phyloP scores from a whole-genome alignment of 208 protist species.

The Porcisia hertigi region DNA sequence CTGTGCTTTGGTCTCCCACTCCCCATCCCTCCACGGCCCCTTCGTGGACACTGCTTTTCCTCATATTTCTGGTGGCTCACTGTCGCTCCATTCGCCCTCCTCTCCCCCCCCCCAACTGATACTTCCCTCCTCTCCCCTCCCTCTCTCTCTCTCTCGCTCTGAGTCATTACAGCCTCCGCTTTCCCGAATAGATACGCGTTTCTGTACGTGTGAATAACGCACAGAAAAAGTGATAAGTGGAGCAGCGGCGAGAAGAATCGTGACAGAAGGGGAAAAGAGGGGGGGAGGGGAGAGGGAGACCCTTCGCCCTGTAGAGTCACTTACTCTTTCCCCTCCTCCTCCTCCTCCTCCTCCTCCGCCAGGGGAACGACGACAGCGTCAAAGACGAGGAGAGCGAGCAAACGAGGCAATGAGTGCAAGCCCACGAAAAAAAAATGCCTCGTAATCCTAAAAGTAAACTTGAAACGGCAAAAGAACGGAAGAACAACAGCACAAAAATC shows the following conservation, averaged over 20 bases:
- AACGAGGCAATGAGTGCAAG: too few species aligned
- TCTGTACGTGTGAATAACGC: not conserved
- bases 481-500: too few species aligned
- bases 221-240: not conserved
- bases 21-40: not conserved
- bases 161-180: not conserved
- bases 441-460: not conserved
- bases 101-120: not conserved
- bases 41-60: not conserved
- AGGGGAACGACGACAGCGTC: not conserved
- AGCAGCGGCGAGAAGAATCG: not conserved
- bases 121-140: not conserved
- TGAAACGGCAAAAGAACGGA: not conserved
- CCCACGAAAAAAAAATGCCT: too few species aligned
- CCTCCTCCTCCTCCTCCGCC: not conserved
- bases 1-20: too few species aligned
- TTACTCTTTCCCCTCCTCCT: not conserved
- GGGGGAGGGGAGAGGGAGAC: not conserved
- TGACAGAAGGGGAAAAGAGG: not conserved
- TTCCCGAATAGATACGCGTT: not conserved
- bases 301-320: not conserved
- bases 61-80: not conserved
- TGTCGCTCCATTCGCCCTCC: not conserved
- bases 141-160: not conserved
- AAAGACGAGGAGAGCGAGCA: not conserved